These are phyloP conservation scores for Nigrospora oryzae DNA, from an alignment of 2,329 filamentous ascomycete species.

Conservation along the genomic window DNA sequence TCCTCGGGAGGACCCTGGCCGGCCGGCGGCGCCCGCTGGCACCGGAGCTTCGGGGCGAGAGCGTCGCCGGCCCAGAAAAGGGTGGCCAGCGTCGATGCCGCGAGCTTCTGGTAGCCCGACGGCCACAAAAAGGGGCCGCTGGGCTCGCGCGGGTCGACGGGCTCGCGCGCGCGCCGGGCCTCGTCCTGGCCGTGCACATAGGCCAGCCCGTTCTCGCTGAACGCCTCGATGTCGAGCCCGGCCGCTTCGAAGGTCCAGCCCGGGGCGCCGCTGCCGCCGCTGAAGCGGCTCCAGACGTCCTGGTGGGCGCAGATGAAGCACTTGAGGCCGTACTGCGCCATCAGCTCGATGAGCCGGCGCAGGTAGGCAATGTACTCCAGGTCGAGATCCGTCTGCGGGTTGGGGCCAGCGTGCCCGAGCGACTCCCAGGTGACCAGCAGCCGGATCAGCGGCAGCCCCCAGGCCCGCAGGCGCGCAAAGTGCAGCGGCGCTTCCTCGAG, in stretches of 20 bases:
- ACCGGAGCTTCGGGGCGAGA: constrained; percentile 13
- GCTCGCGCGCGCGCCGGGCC: constrained; percentile 12
- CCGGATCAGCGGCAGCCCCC: constrained; percentile 28
- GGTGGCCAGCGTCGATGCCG: constrained; percentile 21
- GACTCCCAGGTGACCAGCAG: constrained; percentile 35
- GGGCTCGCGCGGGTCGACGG: constrained; percentile 19
- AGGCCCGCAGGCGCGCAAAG: constrained; percentile 25
- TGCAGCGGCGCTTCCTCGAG: constrained; percentile 28
- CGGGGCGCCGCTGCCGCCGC: constrained; percentile 31
- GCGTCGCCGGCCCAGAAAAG: constrained; percentile 18
- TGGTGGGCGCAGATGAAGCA: constrained; percentile 34
- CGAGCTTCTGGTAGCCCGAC: constrained; percentile 27
- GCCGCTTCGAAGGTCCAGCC: constrained; percentile 32
- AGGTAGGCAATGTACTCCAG: constrained; percentile 29
- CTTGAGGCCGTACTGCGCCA: constrained; percentile 27
- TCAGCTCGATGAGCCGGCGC: constrained; percentile 24
- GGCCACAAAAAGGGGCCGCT: constrained; percentile 28
- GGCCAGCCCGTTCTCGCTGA: constrained; percentile 18
- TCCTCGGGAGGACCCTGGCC: background rate
- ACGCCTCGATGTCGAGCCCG: constrained; percentile 27
- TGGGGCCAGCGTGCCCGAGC: constrained; percentile 23
- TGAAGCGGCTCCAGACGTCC: constrained; percentile 33
- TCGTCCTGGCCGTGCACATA: constrained; percentile 27
- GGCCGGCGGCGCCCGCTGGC: constrained; percentile 3
- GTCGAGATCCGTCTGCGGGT: constrained; percentile 23